Percentiles rank a stretch among this genome's conserved stretches.
Conservation (phyloP, 2,329 filamentous ascomycete species). For the Anthostomella pinea region DNA sequence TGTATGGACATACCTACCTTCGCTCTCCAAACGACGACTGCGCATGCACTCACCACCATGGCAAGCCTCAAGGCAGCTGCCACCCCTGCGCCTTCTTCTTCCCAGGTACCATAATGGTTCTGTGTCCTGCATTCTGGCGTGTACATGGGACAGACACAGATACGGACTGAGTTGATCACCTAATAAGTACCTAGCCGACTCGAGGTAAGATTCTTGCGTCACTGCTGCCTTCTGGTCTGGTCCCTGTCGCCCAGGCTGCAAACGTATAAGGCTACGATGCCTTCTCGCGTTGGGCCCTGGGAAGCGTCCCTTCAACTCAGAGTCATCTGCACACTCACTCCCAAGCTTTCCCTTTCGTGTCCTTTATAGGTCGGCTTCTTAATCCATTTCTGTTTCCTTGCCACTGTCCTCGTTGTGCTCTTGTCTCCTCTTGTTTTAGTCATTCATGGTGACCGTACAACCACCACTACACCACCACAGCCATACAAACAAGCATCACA, state of each 20-base stretch:
- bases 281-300: slow-evolving; percentile 29
- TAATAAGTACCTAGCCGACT: slow-evolving; percentile 23
- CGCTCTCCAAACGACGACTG: slow-evolving; percentile 6
- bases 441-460: too few species aligned
- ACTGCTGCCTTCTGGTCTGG: slow-evolving; percentile 27
- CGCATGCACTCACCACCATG: slow-evolving; percentile 12
- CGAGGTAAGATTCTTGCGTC: slow-evolving; percentile 29
- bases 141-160: slow-evolving; percentile 20
- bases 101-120: background rate
- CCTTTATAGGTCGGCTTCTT: slow-evolving; percentile 21
- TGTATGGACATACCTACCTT: slow-evolving; percentile 1
- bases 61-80: slow-evolving; percentile 19
- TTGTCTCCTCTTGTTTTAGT: slow-evolving; percentile 24
- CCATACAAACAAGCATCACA: background rate
- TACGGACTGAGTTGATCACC: slow-evolving; percentile 23
- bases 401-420: slow-evolving; percentile 15
- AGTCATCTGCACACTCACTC: slow-evolving; percentile 28
- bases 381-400: slow-evolving; percentile 22
- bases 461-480: too few species aligned
- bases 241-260: slow-evolving; percentile 38
- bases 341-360: slow-evolving; percentile 26
- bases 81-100: slow-evolving; percentile 10
- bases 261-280: slow-evolving; percentile 57
- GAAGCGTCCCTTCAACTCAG: slow-evolving; percentile 28
- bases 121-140: slow-evolving; percentile 2